Evolutionary conservation across 2,329 filamentous ascomycete species (phyloP), one percentile per base, ranked within the genome.

Genomic region (Mollisiaceae sp.): DNA sequence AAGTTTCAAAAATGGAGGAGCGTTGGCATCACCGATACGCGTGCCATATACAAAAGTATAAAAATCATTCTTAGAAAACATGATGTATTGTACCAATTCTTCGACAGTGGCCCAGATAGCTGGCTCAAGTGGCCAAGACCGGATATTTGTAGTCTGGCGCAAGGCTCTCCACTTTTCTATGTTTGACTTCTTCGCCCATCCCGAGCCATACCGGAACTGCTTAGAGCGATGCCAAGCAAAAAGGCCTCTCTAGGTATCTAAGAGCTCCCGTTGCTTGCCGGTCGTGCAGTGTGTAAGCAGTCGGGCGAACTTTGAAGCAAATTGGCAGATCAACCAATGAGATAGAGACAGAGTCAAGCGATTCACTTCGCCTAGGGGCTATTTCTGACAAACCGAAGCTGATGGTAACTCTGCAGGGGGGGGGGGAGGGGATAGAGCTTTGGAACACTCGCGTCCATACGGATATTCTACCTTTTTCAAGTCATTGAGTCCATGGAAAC

Each of bases 1-100:
- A 45, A 73, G 65, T 20, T 67, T 67, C 32, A 75, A 43, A 18
- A 72, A 63, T 11, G 61, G 58, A n/a, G 73, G 72, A 22, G 71
- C 62, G 43, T 61, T 47, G n/a, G 71, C 66, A 69, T 72, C 63
- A 18, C 62, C 67, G 36, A 73, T 60, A 24, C 69, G 64, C 43
- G 65, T 68, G 27, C 72, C 71, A 65, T 70, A 71, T n/a, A 74
- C 55, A 60, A 73, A 73, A 1, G 68, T 72, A 60, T 67, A 67
- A 8, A 73, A 39, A 18, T 61, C 66, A 32, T 64, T 65, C 52
- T 66, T 71, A 6, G 67, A 63, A 15, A 73, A 66, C 70, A 73
- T 73, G 36, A 35, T 39, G 18, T 20, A 22, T 24, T 45, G 3
- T n/a, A 39, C n/a, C 4, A 57, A 39, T 15, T 18, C 15, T 32